phyloP scores from a whole-genome alignment of 495 filamentous ascomycete genomes.

The Neurospora hispaniola region DNA sequence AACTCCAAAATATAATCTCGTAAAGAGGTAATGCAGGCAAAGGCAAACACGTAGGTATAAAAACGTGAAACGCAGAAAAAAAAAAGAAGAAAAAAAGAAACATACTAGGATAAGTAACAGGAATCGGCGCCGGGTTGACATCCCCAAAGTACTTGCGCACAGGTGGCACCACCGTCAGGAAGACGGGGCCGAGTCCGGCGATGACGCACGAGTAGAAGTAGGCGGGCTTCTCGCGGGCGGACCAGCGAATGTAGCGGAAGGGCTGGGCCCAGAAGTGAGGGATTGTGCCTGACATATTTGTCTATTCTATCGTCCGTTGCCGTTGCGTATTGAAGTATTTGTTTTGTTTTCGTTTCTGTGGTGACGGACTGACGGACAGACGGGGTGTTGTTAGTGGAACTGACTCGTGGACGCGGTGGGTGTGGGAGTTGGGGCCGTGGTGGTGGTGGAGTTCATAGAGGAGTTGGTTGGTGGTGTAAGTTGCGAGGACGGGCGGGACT shows the following conservation, averaged over 20 bases:
- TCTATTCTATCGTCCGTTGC: background rate
- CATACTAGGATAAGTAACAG: constrained; percentile 87
- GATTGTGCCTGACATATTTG: constrained; percentile 41
- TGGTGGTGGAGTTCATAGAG: background rate
- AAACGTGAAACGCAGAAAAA: too few species aligned
- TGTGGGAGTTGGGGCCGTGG: background rate
- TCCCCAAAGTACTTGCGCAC: constrained; percentile 60
- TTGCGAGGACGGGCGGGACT: background rate
- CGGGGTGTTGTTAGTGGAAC: background rate
- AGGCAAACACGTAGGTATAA: too few species aligned
- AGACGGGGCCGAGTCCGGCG: constrained; percentile 59
- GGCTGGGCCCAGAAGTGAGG: constrained; percentile 79
- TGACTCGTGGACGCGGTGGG: background rate
- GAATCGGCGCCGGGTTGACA: constrained; percentile 56
- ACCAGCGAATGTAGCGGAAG: constrained; percentile 75
- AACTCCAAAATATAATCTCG: too few species aligned
- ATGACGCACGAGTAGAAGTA: constrained; percentile 75
- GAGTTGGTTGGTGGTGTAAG: background rate
- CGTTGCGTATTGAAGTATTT: background rate
- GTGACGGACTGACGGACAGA: background rate
- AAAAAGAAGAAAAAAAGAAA: background rate
- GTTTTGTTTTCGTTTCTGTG: background rate
- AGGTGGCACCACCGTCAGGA: constrained; percentile 57
- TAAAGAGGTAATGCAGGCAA: too few species aligned
- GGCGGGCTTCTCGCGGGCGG: constrained; percentile 74